Evolutionary conservation across 169 alveolate species (phyloP).

Genomic region (Plasmodium ovale): DNA sequence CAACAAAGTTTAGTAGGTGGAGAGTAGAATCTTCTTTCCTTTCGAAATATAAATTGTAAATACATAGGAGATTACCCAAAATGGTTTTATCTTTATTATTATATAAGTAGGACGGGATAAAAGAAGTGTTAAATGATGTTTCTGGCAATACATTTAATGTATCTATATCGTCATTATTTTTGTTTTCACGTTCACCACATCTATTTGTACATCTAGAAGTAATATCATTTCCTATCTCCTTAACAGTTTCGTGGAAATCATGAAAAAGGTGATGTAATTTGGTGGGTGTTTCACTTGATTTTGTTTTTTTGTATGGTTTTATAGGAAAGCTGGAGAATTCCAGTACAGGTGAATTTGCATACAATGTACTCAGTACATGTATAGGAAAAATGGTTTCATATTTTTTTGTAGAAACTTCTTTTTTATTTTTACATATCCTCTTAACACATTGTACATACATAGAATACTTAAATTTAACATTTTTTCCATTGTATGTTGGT

Average conservation of each 20-base stretch:
- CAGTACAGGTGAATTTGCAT: constrained; percentile 15
- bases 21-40: constrained; percentile 47
- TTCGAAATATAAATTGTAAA: not conserved
- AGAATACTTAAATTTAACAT: constrained; percentile 40
- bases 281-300: not conserved
- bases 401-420: constrained; percentile 22
- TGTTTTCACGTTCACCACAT: not conserved
- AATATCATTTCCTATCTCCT: not conserved
- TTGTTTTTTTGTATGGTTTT: constrained; percentile 9
- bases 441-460: constrained; percentile 30
- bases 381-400: constrained; percentile 18
- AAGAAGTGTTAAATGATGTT: not conserved
- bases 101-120: constrained; percentile 16
- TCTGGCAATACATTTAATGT: not conserved
- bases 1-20: not conserved
- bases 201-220: too few relatives aligned
- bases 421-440: constrained; percentile 43
- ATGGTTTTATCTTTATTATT: not conserved
- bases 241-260: not conserved
- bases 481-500: constrained; percentile 45
- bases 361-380: not conserved
- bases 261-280: constrained; percentile 17
- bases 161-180: not conserved
- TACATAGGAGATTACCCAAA: constrained; percentile 14
- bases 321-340: not conserved